Percentiles rank a stretch among this genome's conserved stretches.
Evolutionary conservation across 805 yeast species (phyloP).

Genomic region (Candida schatavii): DNA sequence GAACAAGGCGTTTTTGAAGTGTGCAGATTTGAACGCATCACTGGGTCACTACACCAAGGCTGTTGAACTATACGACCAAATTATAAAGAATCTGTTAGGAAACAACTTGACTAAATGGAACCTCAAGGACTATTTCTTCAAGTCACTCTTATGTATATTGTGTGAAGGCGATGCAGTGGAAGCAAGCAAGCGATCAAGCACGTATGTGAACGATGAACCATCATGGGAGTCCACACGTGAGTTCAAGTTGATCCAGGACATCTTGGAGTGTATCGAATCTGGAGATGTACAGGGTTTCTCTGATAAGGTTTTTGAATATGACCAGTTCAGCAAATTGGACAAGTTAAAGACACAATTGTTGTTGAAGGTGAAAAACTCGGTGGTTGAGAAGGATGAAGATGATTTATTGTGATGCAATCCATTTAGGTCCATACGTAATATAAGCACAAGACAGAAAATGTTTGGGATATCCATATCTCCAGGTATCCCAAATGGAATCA

Average conservation of each 20-base stretch:
- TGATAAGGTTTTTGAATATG: constrained; percentile 74
- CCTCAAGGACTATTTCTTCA: constrained; percentile 85
- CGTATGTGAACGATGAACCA: constrained; percentile 69
- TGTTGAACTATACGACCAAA: constrained; percentile 68
- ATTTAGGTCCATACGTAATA: too few species aligned
- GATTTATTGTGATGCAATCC: constrained; percentile 50
- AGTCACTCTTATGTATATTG: constrained; percentile 76
- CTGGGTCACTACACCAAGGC: constrained; percentile 73
- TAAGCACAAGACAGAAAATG: too few species aligned
- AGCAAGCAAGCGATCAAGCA: constrained; percentile 67
- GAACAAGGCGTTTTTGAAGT: constrained; percentile 81
- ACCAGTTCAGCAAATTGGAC: constrained; percentile 84
- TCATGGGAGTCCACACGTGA: constrained; percentile 76
- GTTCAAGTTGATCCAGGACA: constrained; percentile 58
- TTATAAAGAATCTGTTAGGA: constrained; percentile 72
- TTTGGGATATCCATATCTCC: too few species aligned
- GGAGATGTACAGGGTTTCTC: constrained; percentile 79
- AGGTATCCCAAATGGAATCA: too few species aligned
- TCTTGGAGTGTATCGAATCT: constrained; percentile 70
- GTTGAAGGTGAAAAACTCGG: constrained; percentile 73
- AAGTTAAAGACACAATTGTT: constrained; percentile 85
- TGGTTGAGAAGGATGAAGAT: constrained; percentile 67
- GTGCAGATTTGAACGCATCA: constrained; percentile 81
- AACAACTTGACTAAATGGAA: constrained; percentile 85
- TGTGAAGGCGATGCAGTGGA: constrained; percentile 87